phyloP scores from a whole-genome alignment of 108 stramenopile genomes.

The Stephanodiscus minutulus region DNA sequence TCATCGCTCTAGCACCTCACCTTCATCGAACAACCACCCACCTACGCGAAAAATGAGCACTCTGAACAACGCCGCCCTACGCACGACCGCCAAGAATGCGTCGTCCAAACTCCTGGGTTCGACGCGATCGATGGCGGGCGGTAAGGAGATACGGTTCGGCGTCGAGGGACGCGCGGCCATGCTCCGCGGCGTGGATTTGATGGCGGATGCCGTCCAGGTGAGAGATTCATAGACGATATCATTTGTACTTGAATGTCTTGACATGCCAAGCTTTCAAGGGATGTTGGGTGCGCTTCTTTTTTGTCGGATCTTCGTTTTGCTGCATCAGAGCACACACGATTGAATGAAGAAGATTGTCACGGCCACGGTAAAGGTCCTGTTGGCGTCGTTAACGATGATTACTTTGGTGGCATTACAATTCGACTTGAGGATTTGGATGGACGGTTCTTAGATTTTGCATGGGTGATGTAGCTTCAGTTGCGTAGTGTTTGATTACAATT shows the following conservation, averaged over 20 bases:
- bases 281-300: background rate
- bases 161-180: slow-evolving; percentile 96
- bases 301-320: too few relatives aligned
- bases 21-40: background rate
- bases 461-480: too few relatives aligned
- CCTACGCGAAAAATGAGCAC: slow-evolving; percentile 26
- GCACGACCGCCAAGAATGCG: slow-evolving; percentile 18
- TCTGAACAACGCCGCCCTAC: slow-evolving; percentile 7
- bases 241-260: background rate
- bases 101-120: slow-evolving; percentile 48
- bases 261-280: background rate
- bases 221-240: slow-evolving; percentile 16
- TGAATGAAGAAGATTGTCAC: too few relatives aligned
- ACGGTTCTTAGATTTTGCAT: too few relatives aligned
- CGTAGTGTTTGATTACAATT: too few relatives aligned
- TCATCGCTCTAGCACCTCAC: too few relatives aligned
- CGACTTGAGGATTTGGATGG: too few relatives aligned
- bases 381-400: too few relatives aligned
- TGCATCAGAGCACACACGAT: too few relatives aligned
- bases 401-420: too few relatives aligned
- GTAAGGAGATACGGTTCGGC: slow-evolving; percentile 92
- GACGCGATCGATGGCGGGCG: slow-evolving; percentile 66
- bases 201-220: slow-evolving; percentile 99
- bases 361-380: too few relatives aligned
- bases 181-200: slow-evolving; percentile 92